Evolutionary conservation across 148 eudicot species (phyloP).

Genomic region (Chenopodium quinoa): DNA sequence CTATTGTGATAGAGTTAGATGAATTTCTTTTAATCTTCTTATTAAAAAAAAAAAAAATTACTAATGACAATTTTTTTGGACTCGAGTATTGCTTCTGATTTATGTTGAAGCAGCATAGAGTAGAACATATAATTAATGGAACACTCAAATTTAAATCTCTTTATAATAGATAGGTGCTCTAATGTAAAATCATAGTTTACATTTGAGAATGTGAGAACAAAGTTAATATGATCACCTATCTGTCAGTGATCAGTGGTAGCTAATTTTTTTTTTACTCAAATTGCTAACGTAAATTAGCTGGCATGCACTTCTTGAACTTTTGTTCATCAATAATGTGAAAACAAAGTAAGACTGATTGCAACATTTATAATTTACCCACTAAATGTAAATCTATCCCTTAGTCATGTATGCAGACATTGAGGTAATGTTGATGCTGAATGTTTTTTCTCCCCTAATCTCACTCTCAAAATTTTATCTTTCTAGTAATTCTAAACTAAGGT

Average conservation of each 20-base stretch:
- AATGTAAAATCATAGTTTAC: background rate
- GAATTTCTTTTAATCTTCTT: background rate
- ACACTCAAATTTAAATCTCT: background rate
- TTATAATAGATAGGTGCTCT: background rate
- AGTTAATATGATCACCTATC: background rate
- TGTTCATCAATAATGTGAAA: no score
- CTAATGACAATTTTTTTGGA: background rate
- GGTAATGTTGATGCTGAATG: background rate
- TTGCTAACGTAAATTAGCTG: no score
- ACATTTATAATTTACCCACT: background rate
- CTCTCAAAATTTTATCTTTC: background rate
- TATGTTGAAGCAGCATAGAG: background rate
- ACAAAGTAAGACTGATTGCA: background rate
- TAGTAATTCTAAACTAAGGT: background rate
- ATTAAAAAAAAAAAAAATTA: no score
- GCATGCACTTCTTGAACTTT: no score
- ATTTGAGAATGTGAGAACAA: background rate
- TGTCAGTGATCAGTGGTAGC: background rate
- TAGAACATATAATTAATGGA: background rate
- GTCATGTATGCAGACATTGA: background rate
- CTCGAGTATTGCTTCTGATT: background rate
- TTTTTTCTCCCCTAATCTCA: background rate
- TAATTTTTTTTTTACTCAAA: no score
- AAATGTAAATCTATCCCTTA: background rate
- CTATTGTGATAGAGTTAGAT: background rate